Evolutionary conservation across 345 rosid species (phyloP).

Genomic region (Litchi chinensis): DNA sequence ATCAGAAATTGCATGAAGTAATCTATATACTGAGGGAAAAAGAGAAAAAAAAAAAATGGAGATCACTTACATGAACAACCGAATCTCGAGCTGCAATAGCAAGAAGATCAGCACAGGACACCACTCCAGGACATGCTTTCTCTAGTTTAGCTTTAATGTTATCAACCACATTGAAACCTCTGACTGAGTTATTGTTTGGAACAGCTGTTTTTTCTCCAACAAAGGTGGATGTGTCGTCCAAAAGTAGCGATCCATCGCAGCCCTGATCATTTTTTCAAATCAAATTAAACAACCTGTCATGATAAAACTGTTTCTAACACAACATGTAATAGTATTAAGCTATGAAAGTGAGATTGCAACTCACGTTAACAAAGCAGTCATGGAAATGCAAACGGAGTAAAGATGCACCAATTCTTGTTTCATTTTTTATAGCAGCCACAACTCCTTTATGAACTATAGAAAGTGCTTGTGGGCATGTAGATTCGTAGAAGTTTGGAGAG

Average conservation of each 20-base stretch:
- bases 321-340: neutral
- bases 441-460: constrained; percentile 31
- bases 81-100: constrained; percentile 58
- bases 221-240: constrained; percentile 50
- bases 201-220: constrained; percentile 56
- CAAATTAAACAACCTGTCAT: neutral
- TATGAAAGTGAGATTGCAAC: neutral
- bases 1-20: neutral
- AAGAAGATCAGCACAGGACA: constrained; percentile 59
- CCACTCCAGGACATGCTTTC: constrained; percentile 47
- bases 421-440: constrained; percentile 21
- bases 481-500: constrained; percentile 28
- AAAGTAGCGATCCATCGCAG: constrained; percentile 55
- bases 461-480: constrained; percentile 35
- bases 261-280: constrained; percentile 33
- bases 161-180: constrained; percentile 53
- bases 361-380: constrained; percentile 55
- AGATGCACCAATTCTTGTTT: constrained; percentile 45
- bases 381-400: constrained; percentile 45
- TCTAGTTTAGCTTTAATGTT: constrained; percentile 48
- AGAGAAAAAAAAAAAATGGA: neutral
- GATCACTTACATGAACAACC: constrained; percentile 34
- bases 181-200: constrained; percentile 43
- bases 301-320: neutral
- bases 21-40: no score